Percentiles rank a stretch among this genome's conserved stretches.
These are phyloP conservation scores for Penicillium digitatum DNA, from an alignment of 2,329 filamentous ascomycete genomes.

Conservation along the genomic window DNA sequence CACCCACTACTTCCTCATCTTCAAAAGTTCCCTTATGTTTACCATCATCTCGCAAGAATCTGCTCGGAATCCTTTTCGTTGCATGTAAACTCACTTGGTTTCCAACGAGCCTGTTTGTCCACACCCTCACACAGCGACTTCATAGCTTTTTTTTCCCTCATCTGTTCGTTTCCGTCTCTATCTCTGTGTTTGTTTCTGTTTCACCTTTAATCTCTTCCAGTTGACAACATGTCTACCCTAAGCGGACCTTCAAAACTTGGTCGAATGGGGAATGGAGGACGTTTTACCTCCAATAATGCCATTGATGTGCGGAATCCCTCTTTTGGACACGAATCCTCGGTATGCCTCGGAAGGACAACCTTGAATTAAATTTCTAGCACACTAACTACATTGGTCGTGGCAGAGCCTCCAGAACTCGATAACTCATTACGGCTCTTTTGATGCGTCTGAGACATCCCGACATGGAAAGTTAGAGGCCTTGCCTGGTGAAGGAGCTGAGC, in stretches of 20 bases:
- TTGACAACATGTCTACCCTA: conserved; percentile 29
- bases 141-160: conserved; percentile 10
- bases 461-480: conserved; percentile 32
- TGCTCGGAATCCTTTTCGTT: conserved; percentile 20
- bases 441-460: conserved; percentile 34
- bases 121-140: conserved; percentile 1
- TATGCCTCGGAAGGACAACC: conserved; percentile 16
- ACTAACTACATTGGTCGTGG: background rate
- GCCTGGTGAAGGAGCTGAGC: conserved; percentile 23
- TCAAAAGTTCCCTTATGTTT: conserved; percentile 13
- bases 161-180: background rate
- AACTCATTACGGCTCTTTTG: conserved; percentile 26
- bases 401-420: conserved; percentile 28
- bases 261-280: conserved; percentile 23
- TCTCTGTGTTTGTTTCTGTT: background rate
- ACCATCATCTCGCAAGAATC: conserved; percentile 22
- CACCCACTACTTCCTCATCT: conserved; percentile 12
- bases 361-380: background rate
- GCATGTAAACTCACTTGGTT: conserved; percentile 25
- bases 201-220: background rate
- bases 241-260: conserved; percentile 23
- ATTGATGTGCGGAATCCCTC: conserved; percentile 15
- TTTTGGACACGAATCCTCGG: conserved; percentile 27
- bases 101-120: conserved; percentile 6
- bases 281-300: conserved; percentile 20